Base-by-base conservation (phyloP, 192 early-diverging fungal species). In the Coemansia sp. region DNA sequence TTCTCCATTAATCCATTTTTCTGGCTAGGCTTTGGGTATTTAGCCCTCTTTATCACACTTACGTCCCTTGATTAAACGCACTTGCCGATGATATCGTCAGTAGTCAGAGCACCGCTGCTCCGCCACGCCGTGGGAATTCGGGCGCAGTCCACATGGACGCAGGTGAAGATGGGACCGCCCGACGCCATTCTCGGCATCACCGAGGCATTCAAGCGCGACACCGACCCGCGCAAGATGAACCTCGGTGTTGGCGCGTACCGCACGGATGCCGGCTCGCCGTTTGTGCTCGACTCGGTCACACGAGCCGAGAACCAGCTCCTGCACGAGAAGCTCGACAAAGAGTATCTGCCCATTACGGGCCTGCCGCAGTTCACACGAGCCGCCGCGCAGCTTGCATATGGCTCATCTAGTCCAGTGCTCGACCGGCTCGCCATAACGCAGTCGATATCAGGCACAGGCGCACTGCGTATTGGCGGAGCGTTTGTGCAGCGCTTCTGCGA, bases 381-480 rank as follows among this genome's bases (percentile, higher is more conserved):
- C 24, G 92, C 95, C 21, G 87, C 88, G 62, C 65, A 88, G 59
- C 87, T 98, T 37, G 93, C 94, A 21, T 95, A 94, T 67, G 94
- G 94, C 73, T 82, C 83, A 3, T 85, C 91, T 62, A 88, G 86
- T 35, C 57, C 84, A 32, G 84, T 87, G 3, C 75, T 97, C 55
- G 87, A 83, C 43, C 86, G 84, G 82, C 57, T 97, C 61, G 90
- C 90, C 27, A 87, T 91, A 37, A 89, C 92, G 50, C 97, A 99
- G 85, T 92, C 96, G 49, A 91, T 99, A 65, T 98, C 97, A 5
- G 97, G 97, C 41, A 99, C 97, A 21, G 97, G 97, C 60, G 97
- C 96, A 19, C 85, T 98, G 56, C 88, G 94, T 61, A 88, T 97
- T 62, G 97, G 94, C 55, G 94, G 90, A 49, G 91, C 83, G 60